Evolutionary conservation across 805 yeast species (phyloP).

Genomic region (Blastobotrys americana): DNA sequence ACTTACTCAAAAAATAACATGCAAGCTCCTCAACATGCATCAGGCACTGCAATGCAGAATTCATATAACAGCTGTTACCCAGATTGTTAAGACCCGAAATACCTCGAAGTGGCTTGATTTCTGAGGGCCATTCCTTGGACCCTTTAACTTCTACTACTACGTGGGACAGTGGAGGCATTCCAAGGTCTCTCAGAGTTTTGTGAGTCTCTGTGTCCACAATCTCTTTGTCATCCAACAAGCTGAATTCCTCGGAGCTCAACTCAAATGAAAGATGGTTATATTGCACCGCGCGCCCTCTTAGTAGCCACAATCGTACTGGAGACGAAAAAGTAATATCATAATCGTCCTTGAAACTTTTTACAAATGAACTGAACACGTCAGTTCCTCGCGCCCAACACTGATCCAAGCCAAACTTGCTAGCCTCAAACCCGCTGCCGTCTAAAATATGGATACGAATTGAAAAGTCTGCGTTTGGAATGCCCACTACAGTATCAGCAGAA

Average conservation of each 20-base stretch:
- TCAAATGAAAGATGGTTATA: not conserved
- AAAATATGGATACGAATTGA: not conserved
- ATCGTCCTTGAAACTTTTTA: not conserved
- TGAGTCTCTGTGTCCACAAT: constrained; percentile 3
- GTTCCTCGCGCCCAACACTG: not conserved
- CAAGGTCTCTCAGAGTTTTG: constrained; percentile 3
- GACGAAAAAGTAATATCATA: not conserved
- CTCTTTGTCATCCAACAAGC: constrained; percentile 1
- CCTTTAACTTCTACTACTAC: constrained; percentile 4
- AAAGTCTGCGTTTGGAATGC: not conserved
- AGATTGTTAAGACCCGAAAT: constrained; percentile 57
- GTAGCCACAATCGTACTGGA: not conserved
- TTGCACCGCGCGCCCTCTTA: not conserved
- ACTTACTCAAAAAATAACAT: constrained; percentile 50
- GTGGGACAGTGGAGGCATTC: not conserved
- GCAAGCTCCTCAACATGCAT: constrained; percentile 75
- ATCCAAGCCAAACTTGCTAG: not conserved
- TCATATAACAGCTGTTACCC: constrained; percentile 94
- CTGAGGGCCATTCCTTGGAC: not conserved
- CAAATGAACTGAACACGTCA: not conserved
- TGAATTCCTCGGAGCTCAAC: not conserved
- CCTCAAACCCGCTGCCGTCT: not conserved
- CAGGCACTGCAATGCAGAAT: constrained; percentile 85
- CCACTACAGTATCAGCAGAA: not conserved
- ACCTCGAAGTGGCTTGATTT: constrained; percentile 34